Base-by-base conservation (phyloP, 441 rosid species). In the Metrosideros polymorpha region DNA sequence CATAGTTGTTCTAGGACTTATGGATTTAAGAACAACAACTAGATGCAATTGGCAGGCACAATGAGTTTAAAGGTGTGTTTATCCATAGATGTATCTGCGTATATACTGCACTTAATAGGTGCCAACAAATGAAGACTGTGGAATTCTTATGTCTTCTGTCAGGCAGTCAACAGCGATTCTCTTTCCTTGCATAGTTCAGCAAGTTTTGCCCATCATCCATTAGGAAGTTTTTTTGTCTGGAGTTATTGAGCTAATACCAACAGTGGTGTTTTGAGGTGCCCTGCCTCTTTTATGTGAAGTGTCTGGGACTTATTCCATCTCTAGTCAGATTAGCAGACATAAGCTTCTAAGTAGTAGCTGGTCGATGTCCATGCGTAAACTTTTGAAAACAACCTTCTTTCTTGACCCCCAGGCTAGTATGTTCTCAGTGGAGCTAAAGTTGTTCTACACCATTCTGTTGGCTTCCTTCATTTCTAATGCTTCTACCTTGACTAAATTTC, bases 401-500 rank as follows among this genome's bases (percentile, higher is more conserved):
- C 47, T 71, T 12, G 47, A 39, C 9, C 9, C n/a, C 79, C 79
- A 1, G 35, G 47, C 79, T 71, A 10, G n/a, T 71, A 71, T 39
- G 47, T 39, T 71, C 9, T 71, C 47, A 39, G 47, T 71, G 79
- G 79, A 71, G n/a, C 79, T 71, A 12, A 27, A 29, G 35, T 84
- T 91, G 90, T 53, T 79, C 84, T 84, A 45, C 54, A 32, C 71
- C 79, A 83, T 82, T 47, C 42, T 85, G 49, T 86, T 35, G 77
- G 75, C 89, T 85, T 84, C 86, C 89, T 88, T 63, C 84, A 30
- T 9, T 82, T 77, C n/a, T 90, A 87, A 87, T 77, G 84, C 77
- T 30, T 87, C 49, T 86, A 5, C 82, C 76, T 87, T 84, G 71
- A 42, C 29, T 35, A 82, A 89, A 88, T 89, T 89, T 55, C 95